These are phyloP conservation scores for Achaetomium macrosporum DNA, from an alignment of 2,329 filamentous ascomycete genomes.

Conservation along the genomic window DNA sequence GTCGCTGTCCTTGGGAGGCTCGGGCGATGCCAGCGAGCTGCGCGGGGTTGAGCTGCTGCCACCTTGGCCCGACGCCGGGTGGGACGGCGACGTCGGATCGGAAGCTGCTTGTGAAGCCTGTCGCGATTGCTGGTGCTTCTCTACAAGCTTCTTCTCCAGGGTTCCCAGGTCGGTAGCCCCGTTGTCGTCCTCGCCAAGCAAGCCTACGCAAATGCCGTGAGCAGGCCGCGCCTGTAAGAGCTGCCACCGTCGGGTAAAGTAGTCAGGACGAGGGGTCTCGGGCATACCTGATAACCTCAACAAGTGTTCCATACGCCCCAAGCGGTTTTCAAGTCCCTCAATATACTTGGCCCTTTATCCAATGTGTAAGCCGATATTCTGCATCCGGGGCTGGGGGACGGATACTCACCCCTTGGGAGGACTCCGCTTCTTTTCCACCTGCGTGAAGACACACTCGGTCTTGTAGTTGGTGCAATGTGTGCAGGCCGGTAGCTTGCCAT, in stretches of 20 bases:
- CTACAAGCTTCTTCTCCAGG: slow-evolving; percentile 68
- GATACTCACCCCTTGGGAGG: slow-evolving; percentile 82
- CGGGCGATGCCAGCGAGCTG: slow-evolving; percentile 51
- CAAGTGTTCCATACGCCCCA: slow-evolving; percentile 93
- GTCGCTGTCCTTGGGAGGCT: slow-evolving; percentile 36
- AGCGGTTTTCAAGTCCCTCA: slow-evolving; percentile 87
- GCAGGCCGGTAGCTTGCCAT: slow-evolving; percentile 90
- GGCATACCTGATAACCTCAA: slow-evolving; percentile 67
- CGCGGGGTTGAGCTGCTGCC: slow-evolving; percentile 43
- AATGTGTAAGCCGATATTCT: slow-evolving; percentile 13
- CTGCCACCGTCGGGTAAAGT: neutral
- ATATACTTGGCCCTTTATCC: slow-evolving; percentile 85
- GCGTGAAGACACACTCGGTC: slow-evolving; percentile 94
- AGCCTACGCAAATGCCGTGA: slow-evolving; percentile 42
- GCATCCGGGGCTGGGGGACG: slow-evolving; percentile 3
- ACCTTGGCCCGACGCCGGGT: slow-evolving; percentile 39
- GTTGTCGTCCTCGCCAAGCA: slow-evolving; percentile 79
- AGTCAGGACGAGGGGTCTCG: neutral
- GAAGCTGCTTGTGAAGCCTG: slow-evolving; percentile 45
- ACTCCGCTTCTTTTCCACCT: slow-evolving; percentile 97
- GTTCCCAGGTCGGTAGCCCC: slow-evolving; percentile 83
- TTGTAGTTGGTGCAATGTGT: slow-evolving; percentile 97
- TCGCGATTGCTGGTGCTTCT: slow-evolving; percentile 49
- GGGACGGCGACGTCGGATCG: slow-evolving; percentile 47
- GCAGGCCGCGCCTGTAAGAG: slow-evolving; percentile 10